phyloP scores from a whole-genome alignment of 2,329 filamentous ascomycete genomes.

The Emergomyces orientalis region DNA sequence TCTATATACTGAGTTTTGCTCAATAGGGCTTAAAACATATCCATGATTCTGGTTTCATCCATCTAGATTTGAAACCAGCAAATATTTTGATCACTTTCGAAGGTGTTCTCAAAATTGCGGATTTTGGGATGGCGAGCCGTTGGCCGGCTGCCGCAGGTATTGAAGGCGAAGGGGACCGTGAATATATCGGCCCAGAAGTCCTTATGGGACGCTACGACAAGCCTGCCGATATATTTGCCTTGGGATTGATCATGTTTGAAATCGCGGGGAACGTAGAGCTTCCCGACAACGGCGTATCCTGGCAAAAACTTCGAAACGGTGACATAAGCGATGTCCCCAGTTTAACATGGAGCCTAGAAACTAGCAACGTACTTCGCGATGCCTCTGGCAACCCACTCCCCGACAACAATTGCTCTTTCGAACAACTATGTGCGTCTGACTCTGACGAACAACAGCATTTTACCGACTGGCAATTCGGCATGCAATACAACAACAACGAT shows the following conservation, averaged over 20 bases:
- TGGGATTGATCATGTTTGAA: slow-evolving; percentile 90
- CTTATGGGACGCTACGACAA: slow-evolving; percentile 79
- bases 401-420: slow-evolving; percentile 34
- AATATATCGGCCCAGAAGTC: slow-evolving; percentile 93
- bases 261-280: slow-evolving; percentile 89
- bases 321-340: slow-evolving; percentile 84
- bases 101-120: slow-evolving; percentile 56
- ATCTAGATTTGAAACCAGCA: slow-evolving; percentile 57
- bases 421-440: slow-evolving; percentile 36
- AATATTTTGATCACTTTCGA: slow-evolving; percentile 59
- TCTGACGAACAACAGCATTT: slow-evolving; percentile 8
- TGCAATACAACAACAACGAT: background rate
- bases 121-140: slow-evolving; percentile 62
- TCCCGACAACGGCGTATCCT: slow-evolving; percentile 83
- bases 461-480: slow-evolving; percentile 5
- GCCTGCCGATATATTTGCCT: slow-evolving; percentile 84
- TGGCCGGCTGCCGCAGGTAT: slow-evolving; percentile 69
- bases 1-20: slow-evolving; percentile 19
- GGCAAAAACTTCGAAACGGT: slow-evolving; percentile 80
- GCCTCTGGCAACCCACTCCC: slow-evolving; percentile 59
- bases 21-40: slow-evolving; percentile 76
- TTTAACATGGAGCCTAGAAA: slow-evolving; percentile 67
- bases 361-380: slow-evolving; percentile 63
- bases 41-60: slow-evolving; percentile 74
- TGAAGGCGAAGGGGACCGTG: slow-evolving; percentile 87